Conservation (phyloP, 129 eudicot genomes). For the Daucus carota region DNA sequence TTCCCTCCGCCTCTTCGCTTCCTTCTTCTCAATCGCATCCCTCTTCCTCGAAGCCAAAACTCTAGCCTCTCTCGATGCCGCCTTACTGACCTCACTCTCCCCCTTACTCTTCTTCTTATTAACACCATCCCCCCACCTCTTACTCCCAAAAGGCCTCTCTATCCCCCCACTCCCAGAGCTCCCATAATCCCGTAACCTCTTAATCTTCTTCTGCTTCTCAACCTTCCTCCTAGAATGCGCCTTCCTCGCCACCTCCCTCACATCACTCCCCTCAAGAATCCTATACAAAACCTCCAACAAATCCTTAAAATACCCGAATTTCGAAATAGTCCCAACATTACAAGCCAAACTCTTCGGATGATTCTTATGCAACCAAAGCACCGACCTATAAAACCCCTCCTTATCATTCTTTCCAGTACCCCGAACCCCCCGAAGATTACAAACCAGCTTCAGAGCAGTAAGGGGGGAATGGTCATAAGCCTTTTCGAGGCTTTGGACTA, state of each 20-base stretch:
- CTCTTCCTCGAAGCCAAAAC: background rate
- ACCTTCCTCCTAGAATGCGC: background rate
- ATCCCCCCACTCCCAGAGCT: background rate
- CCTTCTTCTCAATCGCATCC: background rate
- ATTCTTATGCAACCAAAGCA: constrained; percentile 3
- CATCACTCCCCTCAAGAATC: background rate
- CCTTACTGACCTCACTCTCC: background rate
- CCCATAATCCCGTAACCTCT: background rate
- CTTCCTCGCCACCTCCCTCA: background rate
- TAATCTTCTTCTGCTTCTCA: background rate
- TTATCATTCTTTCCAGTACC: constrained; percentile 9
- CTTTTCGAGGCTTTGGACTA: background rate
- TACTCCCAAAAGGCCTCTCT: background rate
- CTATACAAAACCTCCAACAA: constrained; percentile 11
- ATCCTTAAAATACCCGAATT: constrained; percentile 9
- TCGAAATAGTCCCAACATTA: background rate
- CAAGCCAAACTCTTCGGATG: constrained; percentile 13
- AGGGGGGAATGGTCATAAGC: constrained; percentile 4
- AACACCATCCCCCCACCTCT: background rate
- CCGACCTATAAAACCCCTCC: constrained; percentile 7
- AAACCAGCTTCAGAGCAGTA: background rate
- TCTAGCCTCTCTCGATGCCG: background rate
- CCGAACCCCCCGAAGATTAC: constrained; percentile 7
- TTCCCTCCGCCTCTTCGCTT: background rate
- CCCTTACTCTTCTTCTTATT: background rate